Evolutionary conservation across 129 eudicot species (phyloP), one percentile per base, ranked within the genome.

Genomic region (Artemisia annua): DNA sequence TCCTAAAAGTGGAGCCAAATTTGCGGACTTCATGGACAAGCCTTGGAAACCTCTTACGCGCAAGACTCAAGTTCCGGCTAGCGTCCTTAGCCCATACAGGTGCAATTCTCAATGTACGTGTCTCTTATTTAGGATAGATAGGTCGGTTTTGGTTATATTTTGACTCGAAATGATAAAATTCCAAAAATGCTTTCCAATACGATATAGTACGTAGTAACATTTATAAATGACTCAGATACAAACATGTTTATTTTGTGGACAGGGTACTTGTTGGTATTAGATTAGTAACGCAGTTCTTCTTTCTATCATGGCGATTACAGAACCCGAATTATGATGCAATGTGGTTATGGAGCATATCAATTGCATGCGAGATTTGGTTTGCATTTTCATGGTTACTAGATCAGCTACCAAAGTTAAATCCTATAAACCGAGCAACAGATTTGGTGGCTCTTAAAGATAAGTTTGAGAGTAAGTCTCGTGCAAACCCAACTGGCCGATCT

Each of bases 41-140:
- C 98, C 98, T 0, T 93, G 98, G 98, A 93, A 89, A 72, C 98
- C 98, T 16, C 92, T 93, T 22, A 93, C 97, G 3, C 79, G 96
- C 44, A 89, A 93, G 67, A 59, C 87, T 53, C 32, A 28, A 13
- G 80, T 84, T 81, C 95, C 96, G 0, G 57, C 87, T 13, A 88
- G 77, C 11, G 53, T 87, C 63, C 86, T 20, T 20, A 20, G 44
- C 44, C 44, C 44, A 35, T 35, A 35, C 44, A 35, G 44, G 44
- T 35, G 44, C 44, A 35, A 10, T 35, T 35, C 44, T 35, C 44
- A 35, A 35, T 35, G 44, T 35, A 35, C 44, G 44, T 35, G 9
- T 35, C 44, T 7, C 44, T 35, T 35, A 35, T 35, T 30, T 30
- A 30, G 35, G 35, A 30, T 30, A 30, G 35, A 30, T 30, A 3